phyloP scores from a whole-genome alignment of 164 flowering plant genomes.

The Berberis thunbergii region DNA sequence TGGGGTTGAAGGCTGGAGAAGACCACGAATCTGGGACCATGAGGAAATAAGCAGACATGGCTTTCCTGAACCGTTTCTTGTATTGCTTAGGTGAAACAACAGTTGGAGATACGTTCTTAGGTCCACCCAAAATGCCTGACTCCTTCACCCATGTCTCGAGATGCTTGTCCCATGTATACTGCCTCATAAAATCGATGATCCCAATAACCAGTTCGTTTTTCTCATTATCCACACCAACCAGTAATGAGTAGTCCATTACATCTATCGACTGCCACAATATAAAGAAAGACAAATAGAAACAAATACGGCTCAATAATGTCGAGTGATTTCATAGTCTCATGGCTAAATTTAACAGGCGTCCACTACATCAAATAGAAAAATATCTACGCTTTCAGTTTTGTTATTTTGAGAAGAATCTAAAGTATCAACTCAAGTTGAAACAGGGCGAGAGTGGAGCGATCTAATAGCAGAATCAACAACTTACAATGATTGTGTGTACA shows the following conservation, averaged over 20 bases:
- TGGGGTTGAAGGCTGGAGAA: constrained; percentile 54
- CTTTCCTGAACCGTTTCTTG: constrained; percentile 95
- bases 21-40: constrained; percentile 98
- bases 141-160: constrained; percentile 98
- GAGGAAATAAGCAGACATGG: constrained; percentile 90
- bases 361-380: too few species aligned
- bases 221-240: constrained; percentile 92
- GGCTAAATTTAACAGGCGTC: not conserved
- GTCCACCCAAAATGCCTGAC: constrained; percentile 93
- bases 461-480: too few species aligned
- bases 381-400: too few species aligned
- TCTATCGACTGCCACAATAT: constrained; percentile 58
- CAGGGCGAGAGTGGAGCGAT: too few species aligned
- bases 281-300: not conserved
- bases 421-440: too few species aligned
- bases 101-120: constrained; percentile 74
- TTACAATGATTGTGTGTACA: too few species aligned
- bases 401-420: too few species aligned
- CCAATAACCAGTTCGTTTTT: constrained; percentile 91
- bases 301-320: too few species aligned
- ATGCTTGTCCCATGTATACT: constrained; percentile 99
- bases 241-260: constrained; percentile 95
- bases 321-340: not conserved
- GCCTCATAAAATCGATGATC: constrained; percentile 97
- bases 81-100: constrained; percentile 95